Evolutionary conservation across 805 yeast species (phyloP).

Genomic region (Saccharomycopsis sp.): DNA sequence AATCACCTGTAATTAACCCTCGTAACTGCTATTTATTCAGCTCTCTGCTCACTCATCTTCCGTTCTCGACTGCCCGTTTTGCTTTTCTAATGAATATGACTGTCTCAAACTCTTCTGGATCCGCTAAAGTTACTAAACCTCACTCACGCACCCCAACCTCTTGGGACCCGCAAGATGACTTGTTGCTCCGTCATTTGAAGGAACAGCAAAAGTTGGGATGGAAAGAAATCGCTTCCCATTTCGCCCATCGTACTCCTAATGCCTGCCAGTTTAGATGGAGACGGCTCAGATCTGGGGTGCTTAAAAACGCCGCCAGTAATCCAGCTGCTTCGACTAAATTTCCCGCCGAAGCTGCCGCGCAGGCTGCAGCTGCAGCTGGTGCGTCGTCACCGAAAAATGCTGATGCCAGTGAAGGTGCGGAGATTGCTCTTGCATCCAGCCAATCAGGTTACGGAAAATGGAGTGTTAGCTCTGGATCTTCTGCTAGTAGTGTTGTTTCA

Average conservation of each 20-base stretch:
- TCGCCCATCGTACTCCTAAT: conserved; percentile 76
- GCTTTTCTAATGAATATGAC: background rate
- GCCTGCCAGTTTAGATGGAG: conserved; percentile 92
- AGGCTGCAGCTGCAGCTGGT: conserved; percentile 18
- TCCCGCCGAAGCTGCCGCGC: conserved; percentile 10
- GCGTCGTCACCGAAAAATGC: too few species aligned
- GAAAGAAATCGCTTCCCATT: conserved; percentile 79
- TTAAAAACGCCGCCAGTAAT: conserved; percentile 26
- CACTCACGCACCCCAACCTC: conserved; percentile 28
- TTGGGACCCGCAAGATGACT: conserved; percentile 78
- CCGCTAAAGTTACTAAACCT: background rate
- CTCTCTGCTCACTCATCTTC: background rate
- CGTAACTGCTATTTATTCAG: too few species aligned
- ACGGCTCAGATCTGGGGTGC: conserved; percentile 44
- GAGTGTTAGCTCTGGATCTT: too few species aligned
- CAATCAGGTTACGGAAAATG: too few species aligned
- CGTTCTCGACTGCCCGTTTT: background rate
- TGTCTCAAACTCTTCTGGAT: background rate
- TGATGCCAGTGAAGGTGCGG: too few species aligned
- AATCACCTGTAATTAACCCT: too few species aligned
- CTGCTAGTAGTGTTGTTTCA: conserved; percentile 4
- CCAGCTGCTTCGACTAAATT: conserved; percentile 20
- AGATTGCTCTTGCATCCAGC: too few species aligned
- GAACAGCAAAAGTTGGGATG: conserved; percentile 82
- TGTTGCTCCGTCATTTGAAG: conserved; percentile 64